phyloP scores from a whole-genome alignment of 768 basidiomycete genomes.

The Russula vinacea region DNA sequence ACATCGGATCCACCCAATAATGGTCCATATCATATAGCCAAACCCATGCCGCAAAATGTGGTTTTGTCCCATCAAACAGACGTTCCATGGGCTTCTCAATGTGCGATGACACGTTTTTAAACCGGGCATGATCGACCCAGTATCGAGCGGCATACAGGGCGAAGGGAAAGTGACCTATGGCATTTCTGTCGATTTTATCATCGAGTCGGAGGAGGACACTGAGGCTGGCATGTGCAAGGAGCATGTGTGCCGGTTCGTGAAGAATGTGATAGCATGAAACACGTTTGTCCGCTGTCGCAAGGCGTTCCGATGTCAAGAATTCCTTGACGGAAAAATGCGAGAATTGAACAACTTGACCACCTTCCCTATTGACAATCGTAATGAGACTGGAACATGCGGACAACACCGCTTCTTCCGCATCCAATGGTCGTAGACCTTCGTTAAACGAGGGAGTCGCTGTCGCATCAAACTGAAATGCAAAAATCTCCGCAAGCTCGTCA shows the following conservation, averaged over 20 bases:
- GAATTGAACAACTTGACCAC: background rate
- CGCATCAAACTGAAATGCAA: background rate
- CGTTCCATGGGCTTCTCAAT: background rate
- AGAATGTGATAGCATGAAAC: background rate
- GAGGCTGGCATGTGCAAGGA: too few relatives aligned
- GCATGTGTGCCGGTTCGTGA: background rate
- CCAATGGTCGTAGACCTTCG: too few relatives aligned
- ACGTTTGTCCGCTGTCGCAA: background rate
- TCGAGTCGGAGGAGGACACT: too few relatives aligned
- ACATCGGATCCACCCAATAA: slow-evolving; percentile 3
- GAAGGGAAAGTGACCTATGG: too few relatives aligned
- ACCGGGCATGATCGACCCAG: background rate
- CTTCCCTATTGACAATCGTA: background rate
- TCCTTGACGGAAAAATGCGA: background rate
- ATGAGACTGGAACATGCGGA: background rate
- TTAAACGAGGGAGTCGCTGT: background rate
- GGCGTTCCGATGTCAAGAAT: background rate
- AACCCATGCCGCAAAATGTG: slow-evolving; percentile 16
- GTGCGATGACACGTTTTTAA: background rate
- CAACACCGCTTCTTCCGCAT: background rate
- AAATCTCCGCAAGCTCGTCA: background rate
- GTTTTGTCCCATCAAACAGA: background rate
- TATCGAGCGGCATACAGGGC: too few relatives aligned
- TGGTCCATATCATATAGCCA: slow-evolving; percentile 15
- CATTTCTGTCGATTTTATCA: too few relatives aligned